phyloP scores from a whole-genome alignment of 2,329 filamentous ascomycete species.

The Neofusicoccum sp. region DNA sequence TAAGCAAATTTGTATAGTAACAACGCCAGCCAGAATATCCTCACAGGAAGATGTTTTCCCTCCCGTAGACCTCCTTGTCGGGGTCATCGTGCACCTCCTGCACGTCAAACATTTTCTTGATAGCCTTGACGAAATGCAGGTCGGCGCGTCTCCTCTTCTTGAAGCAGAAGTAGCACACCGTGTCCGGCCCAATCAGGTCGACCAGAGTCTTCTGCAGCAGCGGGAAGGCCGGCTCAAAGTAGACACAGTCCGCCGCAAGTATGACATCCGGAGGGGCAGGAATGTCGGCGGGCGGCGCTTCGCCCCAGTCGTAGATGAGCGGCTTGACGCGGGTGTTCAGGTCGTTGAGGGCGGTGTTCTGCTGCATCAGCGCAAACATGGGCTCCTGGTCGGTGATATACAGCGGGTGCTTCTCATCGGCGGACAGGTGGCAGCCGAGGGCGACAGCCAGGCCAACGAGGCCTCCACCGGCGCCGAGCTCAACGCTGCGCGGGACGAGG shows the following conservation, averaged over 20 bases:
- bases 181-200: slow-evolving; percentile 64
- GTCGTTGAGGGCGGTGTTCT: slow-evolving; percentile 80
- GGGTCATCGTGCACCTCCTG: slow-evolving; percentile 49
- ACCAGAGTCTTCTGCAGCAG: slow-evolving; percentile 76
- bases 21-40: neutral
- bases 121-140: slow-evolving; percentile 52
- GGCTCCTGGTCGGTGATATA: slow-evolving; percentile 83
- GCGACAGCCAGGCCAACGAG: slow-evolving; percentile 70
- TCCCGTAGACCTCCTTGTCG: slow-evolving; percentile 44
- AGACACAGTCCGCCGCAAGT: slow-evolving; percentile 94
- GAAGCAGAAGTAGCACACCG: slow-evolving; percentile 85
- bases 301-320: slow-evolving; percentile 75
- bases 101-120: slow-evolving; percentile 50
- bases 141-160: slow-evolving; percentile 81
- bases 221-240: slow-evolving; percentile 94
- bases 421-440: slow-evolving; percentile 43
- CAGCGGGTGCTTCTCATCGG: slow-evolving; percentile 52
- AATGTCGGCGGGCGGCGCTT: slow-evolving; percentile 38
- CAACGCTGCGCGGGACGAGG: slow-evolving; percentile 58
- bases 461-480: slow-evolving; percentile 88
- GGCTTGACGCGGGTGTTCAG: slow-evolving; percentile 64
- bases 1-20: neutral
- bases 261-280: slow-evolving; percentile 70
- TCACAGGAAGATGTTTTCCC: slow-evolving; percentile 52
- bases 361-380: slow-evolving; percentile 82